phyloP scores from a whole-genome alignment of 169 alveolate species.

The Ichthyophthirius multifiliis region DNA sequence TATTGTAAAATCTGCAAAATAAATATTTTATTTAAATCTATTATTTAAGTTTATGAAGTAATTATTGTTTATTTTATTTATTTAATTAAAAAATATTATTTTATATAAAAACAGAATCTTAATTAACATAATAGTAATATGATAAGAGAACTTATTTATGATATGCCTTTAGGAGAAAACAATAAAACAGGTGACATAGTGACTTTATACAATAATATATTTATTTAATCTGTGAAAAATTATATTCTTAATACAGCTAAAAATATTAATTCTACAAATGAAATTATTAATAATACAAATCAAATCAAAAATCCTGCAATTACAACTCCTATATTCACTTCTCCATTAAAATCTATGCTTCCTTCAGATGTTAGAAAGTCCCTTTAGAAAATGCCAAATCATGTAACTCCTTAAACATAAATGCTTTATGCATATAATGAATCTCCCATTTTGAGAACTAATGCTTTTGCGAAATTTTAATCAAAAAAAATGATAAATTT shows the following conservation, averaged over 20 bases:
- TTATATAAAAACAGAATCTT: background rate
- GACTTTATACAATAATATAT: no score
- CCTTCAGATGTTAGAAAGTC: conserved; percentile 5
- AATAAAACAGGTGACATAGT: background rate
- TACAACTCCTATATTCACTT: background rate
- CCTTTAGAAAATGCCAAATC: background rate
- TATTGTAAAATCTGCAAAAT: background rate
- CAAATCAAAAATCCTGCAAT: background rate
- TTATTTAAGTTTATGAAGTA: background rate
- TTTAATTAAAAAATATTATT: background rate
- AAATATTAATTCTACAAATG: no score
- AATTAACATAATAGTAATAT: background rate
- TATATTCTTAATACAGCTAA: background rate
- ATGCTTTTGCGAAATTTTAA: background rate
- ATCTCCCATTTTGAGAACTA: background rate
- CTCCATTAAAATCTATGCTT: conserved; percentile 7
- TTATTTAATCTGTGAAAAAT: no score
- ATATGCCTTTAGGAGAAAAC: background rate
- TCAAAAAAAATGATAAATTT: conserved; percentile 16
- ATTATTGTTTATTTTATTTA: background rate
- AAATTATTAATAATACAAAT: background rate
- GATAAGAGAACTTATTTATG: conserved; percentile 1
- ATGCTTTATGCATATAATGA: conserved; percentile 12
- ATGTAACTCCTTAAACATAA: conserved; percentile 17
- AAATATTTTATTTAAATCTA: background rate